phyloP scores from a whole-genome alignment of 2,329 filamentous ascomycete genomes.

The Aspergillus amoenus region DNA sequence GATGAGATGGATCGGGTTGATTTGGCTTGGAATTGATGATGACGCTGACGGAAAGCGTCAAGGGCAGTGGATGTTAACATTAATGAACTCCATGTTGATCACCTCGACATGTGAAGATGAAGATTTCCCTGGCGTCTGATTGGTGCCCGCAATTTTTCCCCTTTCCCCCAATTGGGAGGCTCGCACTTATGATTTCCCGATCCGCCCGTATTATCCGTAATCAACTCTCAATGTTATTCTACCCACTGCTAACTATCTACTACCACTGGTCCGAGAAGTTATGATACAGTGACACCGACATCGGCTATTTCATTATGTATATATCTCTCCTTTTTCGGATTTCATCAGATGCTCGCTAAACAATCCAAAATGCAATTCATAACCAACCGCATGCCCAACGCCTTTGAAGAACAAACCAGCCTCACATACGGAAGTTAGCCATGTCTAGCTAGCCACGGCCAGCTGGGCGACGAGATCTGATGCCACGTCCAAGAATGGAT shows the following conservation, averaged over 20 bases:
- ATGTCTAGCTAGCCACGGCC: conserved; percentile 67
- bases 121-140: not conserved
- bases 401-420: not conserved
- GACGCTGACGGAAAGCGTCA: not conserved
- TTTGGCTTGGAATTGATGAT: not conserved
- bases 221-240: not conserved
- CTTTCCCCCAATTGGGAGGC: not conserved
- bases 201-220: not conserved
- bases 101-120: conserved; percentile 4
- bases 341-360: conserved; percentile 9
- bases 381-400: not conserved
- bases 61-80: no score
- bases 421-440: not conserved
- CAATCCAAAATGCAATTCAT: not conserved
- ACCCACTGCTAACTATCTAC: no score
- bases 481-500: conserved; percentile 92
- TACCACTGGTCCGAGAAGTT: not conserved
- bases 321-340: not conserved
- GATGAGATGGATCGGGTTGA: not conserved
- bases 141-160: conserved; percentile 10
- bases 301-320: not conserved
- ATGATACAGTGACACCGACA: not conserved
- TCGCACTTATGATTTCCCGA: not conserved
- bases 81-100: no score
- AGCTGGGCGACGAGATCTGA: conserved; percentile 90